Percentiles rank a stretch among this genome's conserved stretches.
phyloP scores from a whole-genome alignment of 2,329 filamentous ascomycete species.

The Cladophialophora chaetospira region DNA sequence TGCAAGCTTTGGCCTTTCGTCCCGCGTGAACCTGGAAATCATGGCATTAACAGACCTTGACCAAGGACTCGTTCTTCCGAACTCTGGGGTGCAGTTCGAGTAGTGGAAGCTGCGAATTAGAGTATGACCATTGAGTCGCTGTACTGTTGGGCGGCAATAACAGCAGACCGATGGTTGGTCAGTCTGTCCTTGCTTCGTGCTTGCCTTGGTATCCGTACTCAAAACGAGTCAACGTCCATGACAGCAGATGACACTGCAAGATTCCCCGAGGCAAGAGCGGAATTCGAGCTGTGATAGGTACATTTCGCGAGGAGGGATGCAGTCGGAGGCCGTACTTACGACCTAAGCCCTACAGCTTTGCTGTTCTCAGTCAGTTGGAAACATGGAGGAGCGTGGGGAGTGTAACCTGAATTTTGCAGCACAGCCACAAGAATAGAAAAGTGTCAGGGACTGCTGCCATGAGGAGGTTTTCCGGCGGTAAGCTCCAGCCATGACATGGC shows the following conservation, averaged over 20 bases:
- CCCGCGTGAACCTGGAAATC: neutral
- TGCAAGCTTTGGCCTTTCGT: slow-evolving; percentile 2
- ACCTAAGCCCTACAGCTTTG: slow-evolving; percentile 16
- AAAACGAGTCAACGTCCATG: neutral
- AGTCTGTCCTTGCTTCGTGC: neutral
- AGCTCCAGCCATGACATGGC: slow-evolving; percentile 4
- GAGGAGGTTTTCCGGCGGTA: slow-evolving; percentile 11
- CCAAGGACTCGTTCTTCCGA: neutral
- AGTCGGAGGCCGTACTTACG: slow-evolving; percentile 7
- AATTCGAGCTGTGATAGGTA: neutral
- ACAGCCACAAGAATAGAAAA: slow-evolving; percentile 12
- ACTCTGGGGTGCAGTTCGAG: neutral
- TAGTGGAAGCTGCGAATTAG: too few species aligned
- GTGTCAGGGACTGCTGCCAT: neutral
- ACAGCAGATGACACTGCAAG: neutral
- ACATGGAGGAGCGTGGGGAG: neutral
- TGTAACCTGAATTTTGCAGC: slow-evolving; percentile 2
- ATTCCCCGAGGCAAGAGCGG: neutral
- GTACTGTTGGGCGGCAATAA: neutral
- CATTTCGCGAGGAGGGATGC: slow-evolving; percentile 3
- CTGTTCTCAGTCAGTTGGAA: slow-evolving; percentile 3
- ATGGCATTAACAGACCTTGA: neutral
- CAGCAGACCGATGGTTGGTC: neutral
- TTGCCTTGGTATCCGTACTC: neutral
- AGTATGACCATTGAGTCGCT: neutral